These are phyloP conservation scores for Ogataea pini DNA, from an alignment of 805 yeast species.

Conservation along the genomic window DNA sequence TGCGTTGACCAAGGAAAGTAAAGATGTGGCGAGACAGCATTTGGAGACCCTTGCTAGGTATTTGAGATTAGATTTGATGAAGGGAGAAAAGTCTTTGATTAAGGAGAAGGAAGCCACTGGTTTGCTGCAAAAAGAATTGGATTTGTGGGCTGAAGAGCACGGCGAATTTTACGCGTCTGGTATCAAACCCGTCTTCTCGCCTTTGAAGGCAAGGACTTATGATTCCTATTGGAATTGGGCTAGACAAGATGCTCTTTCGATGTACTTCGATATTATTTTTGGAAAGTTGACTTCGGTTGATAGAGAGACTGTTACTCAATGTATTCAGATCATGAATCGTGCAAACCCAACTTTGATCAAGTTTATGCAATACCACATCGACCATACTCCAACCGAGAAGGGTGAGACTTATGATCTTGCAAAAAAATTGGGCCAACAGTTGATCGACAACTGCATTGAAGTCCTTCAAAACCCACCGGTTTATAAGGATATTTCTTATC, in stretches of 20 bases:
- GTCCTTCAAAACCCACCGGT: conserved; percentile 80
- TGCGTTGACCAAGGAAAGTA: conserved; percentile 70
- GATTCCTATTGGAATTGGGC: conserved; percentile 99
- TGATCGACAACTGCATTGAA: conserved; percentile 93
- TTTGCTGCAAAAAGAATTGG: conserved; percentile 85
- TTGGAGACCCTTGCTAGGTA: conserved; percentile 93
- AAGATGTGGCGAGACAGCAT: conserved; percentile 71
- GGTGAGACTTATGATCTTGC: conserved; percentile 95
- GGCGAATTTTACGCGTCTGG: conserved; percentile 96
- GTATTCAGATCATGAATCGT: conserved; percentile 97
- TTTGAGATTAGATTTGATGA: conserved; percentile 86
- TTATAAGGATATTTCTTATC: conserved; percentile 90
- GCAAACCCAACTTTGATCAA: conserved; percentile 91
- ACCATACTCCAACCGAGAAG: conserved; percentile 77
- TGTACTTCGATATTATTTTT: conserved; percentile 94
- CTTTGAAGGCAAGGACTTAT: conserved; percentile 91
- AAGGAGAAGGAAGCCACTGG: conserved; percentile 84
- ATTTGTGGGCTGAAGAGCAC: conserved; percentile 83
- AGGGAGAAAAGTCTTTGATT: conserved; percentile 83
- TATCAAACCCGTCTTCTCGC: conserved; percentile 84
- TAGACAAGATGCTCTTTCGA: conserved; percentile 89
- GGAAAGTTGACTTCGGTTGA: conserved; percentile 90
- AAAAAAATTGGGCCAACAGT: conserved; percentile 84
- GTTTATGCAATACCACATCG: conserved; percentile 93
- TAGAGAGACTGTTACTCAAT: conserved; percentile 93